Base-by-base conservation (phyloP, 2,329 filamentous ascomycete genomes). In the Cladorrhinum sp. region DNA sequence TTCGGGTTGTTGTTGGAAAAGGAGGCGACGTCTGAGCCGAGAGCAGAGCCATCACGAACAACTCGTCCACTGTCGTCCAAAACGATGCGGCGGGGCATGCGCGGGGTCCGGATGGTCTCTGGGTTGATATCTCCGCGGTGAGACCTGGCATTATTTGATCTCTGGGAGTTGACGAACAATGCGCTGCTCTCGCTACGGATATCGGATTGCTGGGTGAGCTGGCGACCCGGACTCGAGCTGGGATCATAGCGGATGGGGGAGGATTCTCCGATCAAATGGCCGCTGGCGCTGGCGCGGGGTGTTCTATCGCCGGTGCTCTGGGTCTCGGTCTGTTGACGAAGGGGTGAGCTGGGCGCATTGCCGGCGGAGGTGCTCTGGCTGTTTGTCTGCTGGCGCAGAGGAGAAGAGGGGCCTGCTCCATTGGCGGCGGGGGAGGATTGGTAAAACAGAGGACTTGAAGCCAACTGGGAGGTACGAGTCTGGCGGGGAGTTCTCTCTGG, bases 181-280 rank as follows among this genome's bases (percentile, higher is more conserved):
- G 87, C 90, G 71, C 92, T 96, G 77, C 88, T 92, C 71, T 92
- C 91, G 73, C 90, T 96, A 68, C 86, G 86, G 63, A 91, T 80
- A 72, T 94, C 87, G 57, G 90, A 88, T 66, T 88, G 86, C 56
- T 65, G 83, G 77, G 60, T 82, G 75, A 65, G 79, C 80, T 71
- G 59, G 55, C 85, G 86, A n/a, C 86, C 87, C 24, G 92, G 91
- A 71, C 91, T 96, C 39, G 94, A 96, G 75, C 92, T 96, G 36
- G 92, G 87, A 60, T 91, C 91, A 73, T 97, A 98, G 73, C 88
- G 86, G 67, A 98, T 91, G 1, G 94, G 94, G 1, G 94, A 98
- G 0, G 94, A 98, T 71, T 93, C 94, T 78, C 87, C 86, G 66
- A 86, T 77, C 48, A 80, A 77, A 53, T 39, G 58, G 42, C 39